Base-by-base conservation (phyloP, 495 filamentous ascomycete species). In the Lepidopterella palustris region DNA sequence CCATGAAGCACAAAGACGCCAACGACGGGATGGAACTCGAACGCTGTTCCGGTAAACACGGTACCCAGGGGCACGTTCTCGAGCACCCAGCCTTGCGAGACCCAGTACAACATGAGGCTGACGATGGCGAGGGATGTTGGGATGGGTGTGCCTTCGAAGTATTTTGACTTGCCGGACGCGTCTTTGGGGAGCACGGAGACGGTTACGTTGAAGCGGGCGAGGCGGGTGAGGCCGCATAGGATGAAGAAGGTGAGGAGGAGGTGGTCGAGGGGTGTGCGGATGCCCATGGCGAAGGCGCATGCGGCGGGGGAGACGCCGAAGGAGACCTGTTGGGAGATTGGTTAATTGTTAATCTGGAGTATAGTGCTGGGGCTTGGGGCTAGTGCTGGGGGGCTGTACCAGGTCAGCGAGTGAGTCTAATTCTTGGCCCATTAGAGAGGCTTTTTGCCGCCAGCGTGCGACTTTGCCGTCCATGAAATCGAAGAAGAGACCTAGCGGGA, bases 391-490 rank as follows among this genome's bases (percentile, higher is more conserved):
- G 42, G 39, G 45, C 55, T 62, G 21, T 87, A 97, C 93, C 77
- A 98, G 71, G 72, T 98, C 93, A 40, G 93, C 93, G 40, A 98
- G 78, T n/a, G 92, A 97, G 74, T 98, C 93, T 40, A 98, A 78
- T 74, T 97, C 93, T 73, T 97, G 93, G 3, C 93, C 93, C 93
- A 98, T 97, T 68, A 97, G 77, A 57, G 87, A 92, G 60, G 88
- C 90, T 82, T 97, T 97, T 73, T 89, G 85, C 68, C 95, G 81
- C 95, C 93, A 97, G 54, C 93, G 78, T 59, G 93, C 93, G 40
- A 98, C 91, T 67, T 88, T 93, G 63, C 93, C 93, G 72, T 98
- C 93, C 85, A 97, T 90, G 69, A 96, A 96, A 71, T 98, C 93
- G 73, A 98, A 98, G 77, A 97, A 97, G 3, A 97, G 80, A 2